A percentile compares a stretch with the other conserved stretches of the same genome.
These are phyloP conservation scores for Phytophthora sp. DNA, from an alignment of 352 stramenopile genomes.

Conservation along the genomic window DNA sequence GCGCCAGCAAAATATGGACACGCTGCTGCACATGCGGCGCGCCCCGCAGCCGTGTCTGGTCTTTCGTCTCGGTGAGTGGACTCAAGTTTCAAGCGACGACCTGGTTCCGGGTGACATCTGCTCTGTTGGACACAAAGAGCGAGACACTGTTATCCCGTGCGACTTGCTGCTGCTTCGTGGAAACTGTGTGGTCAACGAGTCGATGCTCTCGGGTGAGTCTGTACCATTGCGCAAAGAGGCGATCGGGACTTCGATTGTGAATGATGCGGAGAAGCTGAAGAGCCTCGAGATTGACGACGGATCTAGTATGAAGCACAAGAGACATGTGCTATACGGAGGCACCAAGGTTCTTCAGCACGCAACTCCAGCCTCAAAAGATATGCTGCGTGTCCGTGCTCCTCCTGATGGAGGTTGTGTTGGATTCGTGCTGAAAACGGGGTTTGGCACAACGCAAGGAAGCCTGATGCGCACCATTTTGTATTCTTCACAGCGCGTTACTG, in stretches of 20 bases:
- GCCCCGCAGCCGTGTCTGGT: constrained; percentile 88
- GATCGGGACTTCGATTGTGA: constrained; percentile 72
- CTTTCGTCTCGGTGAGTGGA: constrained; percentile 89
- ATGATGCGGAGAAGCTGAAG: constrained; percentile 70
- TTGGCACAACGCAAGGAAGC: constrained; percentile 97
- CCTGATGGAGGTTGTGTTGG: constrained; percentile 93
- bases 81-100: constrained; percentile 73
- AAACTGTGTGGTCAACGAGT: constrained; percentile 98
- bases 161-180: constrained; percentile 97
- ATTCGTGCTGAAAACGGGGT: constrained; percentile 97
- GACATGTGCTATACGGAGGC: constrained; percentile 93
- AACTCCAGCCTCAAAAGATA: constrained; percentile 43
- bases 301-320: constrained; percentile 86
- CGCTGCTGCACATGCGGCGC: constrained; percentile 94
- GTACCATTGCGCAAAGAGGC: constrained; percentile 98
- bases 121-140: constrained; percentile 88
- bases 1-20: constrained; percentile 94
- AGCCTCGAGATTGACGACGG: constrained; percentile 72
- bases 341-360: constrained; percentile 90
- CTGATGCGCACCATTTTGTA: constrained; percentile 98
- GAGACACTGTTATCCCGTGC: constrained; percentile 89
- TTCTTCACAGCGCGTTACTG: constrained; percentile 95
- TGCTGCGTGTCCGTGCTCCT: constrained; percentile 52
- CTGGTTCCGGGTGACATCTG: constrained; percentile 95
- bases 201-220: constrained; percentile 99